These are phyloP conservation scores for Cladosporium sp. DNA, from an alignment of 2,329 filamentous ascomycete species.

Conservation along the genomic window DNA sequence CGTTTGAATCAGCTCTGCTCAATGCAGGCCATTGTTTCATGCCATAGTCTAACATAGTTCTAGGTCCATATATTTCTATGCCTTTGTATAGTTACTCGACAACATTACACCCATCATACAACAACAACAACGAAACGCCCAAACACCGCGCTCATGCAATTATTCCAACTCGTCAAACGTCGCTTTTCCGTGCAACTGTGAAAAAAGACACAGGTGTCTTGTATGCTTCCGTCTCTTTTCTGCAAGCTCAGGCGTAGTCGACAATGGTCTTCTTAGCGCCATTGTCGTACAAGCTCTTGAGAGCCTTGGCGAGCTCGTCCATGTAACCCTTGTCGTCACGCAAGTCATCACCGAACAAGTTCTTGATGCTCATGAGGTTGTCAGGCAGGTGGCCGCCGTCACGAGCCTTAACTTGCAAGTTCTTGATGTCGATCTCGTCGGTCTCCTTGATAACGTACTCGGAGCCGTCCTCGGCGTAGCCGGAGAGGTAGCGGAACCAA, in stretches of 20 bases:
- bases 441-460: constrained; percentile 29
- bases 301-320: constrained; percentile 43
- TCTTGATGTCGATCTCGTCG: constrained; percentile 48
- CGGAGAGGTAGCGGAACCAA: constrained; percentile 52
- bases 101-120: neutral
- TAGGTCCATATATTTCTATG: too few species aligned
- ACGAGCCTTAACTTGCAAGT: constrained; percentile 45
- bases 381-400: constrained; percentile 41
- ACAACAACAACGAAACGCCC: neutral
- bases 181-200: neutral
- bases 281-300: constrained; percentile 45
- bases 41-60: too few species aligned
- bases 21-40: too few species aligned
- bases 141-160: constrained; percentile 1
- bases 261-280: constrained; percentile 48
- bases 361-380: constrained; percentile 44
- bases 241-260: constrained; percentile 27
- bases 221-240: neutral
- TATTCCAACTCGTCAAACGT: neutral
- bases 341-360: constrained; percentile 51
- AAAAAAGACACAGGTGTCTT: too few species aligned
- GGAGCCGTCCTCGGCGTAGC: constrained; percentile 48
- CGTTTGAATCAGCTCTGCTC: too few species aligned
- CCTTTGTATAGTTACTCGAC: neutral
- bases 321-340: constrained; percentile 47